Base-by-base conservation (phyloP, 108 stramenopile species). In the Nannochloropsis salina region DNA sequence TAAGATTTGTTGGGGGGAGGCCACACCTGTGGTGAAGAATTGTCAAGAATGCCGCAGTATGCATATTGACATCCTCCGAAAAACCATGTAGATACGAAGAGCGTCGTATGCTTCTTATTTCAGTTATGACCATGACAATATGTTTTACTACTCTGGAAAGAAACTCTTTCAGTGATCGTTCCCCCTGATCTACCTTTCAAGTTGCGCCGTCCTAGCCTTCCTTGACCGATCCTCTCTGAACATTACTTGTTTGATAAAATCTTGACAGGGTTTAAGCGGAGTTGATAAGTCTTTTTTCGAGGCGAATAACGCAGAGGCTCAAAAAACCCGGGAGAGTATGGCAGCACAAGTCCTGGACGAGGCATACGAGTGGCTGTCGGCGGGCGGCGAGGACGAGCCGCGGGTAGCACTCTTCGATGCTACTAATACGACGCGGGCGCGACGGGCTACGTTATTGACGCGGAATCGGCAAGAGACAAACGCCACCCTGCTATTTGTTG, bases 351-450 rank as follows among this genome's bases (percentile, higher is more conserved):
- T 82, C 21, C 22, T 82, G 82, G 91, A 92, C 42, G 87, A 88
- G 45, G 91, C 91, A 89, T 92, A 92, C 90, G 83, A 84, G 45
- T 92, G 91, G 91, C 85, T 89, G 44, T 45, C 85, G 83, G 43
- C 80, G 80, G 88, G 85, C 42, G 88, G 85, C 80, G 15, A 47
- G 82, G 85, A 85, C 41, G 85, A 61, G 18, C 84, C 44, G 18
- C 40, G 31, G 22, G 93, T 97, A 82, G 98, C 95, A 10, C 94
- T 98, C 31, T 98, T 96, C 86, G 98, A 98, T 91, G 98, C 98
- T 0, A 98, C 98, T 22, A 98, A 98, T 83, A 96, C 96, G n/a
- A 97, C 98, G 3, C 86, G 87, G 31, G 90, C 90, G 45, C 89
- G 96, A 80, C 81, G 96, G 12, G 85, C 91, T 44, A 94, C 93